These are phyloP conservation scores for Colletotrichum tropicale DNA, from an alignment of 2,329 filamentous ascomycete species.

Conservation along the genomic window DNA sequence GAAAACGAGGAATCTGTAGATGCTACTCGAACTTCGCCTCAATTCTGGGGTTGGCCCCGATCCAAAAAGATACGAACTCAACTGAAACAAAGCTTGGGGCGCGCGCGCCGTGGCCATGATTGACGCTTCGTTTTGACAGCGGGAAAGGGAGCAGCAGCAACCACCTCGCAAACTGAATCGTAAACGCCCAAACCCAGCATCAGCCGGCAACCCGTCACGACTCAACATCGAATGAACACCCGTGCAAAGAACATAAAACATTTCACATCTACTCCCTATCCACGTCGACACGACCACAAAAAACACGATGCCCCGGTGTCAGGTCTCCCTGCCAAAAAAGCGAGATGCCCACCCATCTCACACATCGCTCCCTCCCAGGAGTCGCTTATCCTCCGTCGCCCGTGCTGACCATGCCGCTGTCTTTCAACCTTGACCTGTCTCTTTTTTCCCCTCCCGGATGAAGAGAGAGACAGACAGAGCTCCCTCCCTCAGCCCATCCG, in stretches of 20 bases:
- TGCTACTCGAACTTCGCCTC: background rate
- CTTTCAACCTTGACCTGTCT: background rate
- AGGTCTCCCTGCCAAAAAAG: background rate
- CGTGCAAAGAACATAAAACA: background rate
- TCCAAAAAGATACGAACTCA: slow-evolving; percentile 6
- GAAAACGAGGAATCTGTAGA: background rate
- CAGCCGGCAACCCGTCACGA: background rate
- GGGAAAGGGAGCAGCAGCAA: background rate
- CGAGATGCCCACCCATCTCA: background rate
- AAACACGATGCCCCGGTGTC: background rate
- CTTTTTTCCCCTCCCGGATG: background rate
- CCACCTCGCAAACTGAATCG: background rate
- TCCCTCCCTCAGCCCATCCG: background rate
- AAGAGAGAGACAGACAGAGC: background rate
- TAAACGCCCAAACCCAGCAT: background rate
- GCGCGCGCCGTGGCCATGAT: background rate
- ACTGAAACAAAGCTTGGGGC: slow-evolving; percentile 9
- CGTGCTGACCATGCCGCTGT: background rate
- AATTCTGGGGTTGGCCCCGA: background rate
- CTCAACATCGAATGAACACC: background rate
- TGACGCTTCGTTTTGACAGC: background rate
- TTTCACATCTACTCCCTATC: background rate
- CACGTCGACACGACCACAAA: background rate
- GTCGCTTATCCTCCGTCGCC: background rate
- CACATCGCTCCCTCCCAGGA: background rate